phyloP scores from a whole-genome alignment of 1,139 yeast genomes.

The Candida sanyaensis region DNA sequence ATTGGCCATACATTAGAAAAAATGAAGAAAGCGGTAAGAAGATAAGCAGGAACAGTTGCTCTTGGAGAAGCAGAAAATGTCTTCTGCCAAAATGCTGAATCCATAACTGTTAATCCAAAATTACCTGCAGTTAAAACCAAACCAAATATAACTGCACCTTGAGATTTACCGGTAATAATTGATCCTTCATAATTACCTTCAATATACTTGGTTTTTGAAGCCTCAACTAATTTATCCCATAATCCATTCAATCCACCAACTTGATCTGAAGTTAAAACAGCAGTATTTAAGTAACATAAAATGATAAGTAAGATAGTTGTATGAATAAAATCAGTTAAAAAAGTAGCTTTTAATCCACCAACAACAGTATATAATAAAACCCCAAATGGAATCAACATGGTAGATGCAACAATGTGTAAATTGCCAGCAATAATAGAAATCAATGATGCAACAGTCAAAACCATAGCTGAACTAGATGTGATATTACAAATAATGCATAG shows the following conservation, averaged over 20 bases:
- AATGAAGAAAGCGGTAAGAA: constrained; percentile 33
- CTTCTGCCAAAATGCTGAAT: constrained; percentile 36
- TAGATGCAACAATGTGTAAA: constrained; percentile 32
- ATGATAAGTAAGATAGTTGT: constrained; percentile 35
- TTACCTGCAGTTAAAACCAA: constrained; percentile 30
- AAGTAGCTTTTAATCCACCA: constrained; percentile 45
- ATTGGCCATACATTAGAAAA: constrained; percentile 35
- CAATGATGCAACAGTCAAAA: constrained; percentile 39
- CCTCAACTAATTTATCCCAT: constrained; percentile 23
- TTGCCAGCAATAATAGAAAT: constrained; percentile 35
- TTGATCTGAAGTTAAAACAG: constrained; percentile 24
- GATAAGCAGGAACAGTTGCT: constrained; percentile 40
- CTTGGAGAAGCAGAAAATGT: constrained; percentile 33
- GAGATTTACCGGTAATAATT: constrained; percentile 35
- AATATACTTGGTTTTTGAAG: constrained; percentile 19
- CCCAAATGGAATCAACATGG: constrained; percentile 39
- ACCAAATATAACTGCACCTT: constrained; percentile 31
- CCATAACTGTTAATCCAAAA: constrained; percentile 33
- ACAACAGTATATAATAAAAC: constrained; percentile 38
- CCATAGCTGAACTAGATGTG: constrained; percentile 35
- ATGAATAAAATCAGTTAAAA: constrained; percentile 38
- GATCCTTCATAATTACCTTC: constrained; percentile 38
- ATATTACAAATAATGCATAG: constrained; percentile 33
- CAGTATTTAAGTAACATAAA: constrained; percentile 27
- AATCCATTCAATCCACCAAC: constrained; percentile 33